These are phyloP conservation scores for Aschersonia sp. DNA, from an alignment of 2,329 filamentous ascomycete genomes.

Conservation along the genomic window DNA sequence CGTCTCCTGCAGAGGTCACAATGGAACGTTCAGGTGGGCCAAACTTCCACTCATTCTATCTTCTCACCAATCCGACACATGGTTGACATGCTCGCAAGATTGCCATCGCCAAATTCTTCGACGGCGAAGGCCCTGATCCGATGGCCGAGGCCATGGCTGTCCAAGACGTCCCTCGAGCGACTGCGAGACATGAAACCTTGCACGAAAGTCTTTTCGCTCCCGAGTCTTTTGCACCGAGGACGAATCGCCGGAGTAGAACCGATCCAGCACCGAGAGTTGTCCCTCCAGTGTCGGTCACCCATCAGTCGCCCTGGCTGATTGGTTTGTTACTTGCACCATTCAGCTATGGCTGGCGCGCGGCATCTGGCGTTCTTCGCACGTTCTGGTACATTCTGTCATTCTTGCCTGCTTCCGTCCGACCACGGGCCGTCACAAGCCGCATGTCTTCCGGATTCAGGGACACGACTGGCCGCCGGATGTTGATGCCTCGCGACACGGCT, in stretches of 20 bases:
- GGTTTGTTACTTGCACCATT: constrained; percentile 71
- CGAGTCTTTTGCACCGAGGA: constrained; percentile 8
- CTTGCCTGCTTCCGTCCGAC: constrained; percentile 51
- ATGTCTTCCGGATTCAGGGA: constrained; percentile 38
- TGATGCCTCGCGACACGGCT: constrained; percentile 78
- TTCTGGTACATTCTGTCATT: constrained; percentile 70
- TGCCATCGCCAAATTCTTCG: constrained; percentile 93
- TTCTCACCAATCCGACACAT: too few species aligned
- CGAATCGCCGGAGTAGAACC: constrained; percentile 19
- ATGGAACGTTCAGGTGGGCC: constrained; percentile 79
- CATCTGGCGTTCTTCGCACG: constrained; percentile 55
- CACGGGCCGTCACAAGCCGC: constrained; percentile 38
- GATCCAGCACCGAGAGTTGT: constrained; percentile 75
- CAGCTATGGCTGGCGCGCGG: constrained; percentile 57
- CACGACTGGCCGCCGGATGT: constrained; percentile 55
- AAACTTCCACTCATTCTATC: too few species aligned
- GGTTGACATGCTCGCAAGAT: constrained; percentile 40
- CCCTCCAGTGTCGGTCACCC: constrained; percentile 55
- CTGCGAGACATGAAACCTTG: constrained; percentile 59
- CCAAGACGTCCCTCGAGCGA: constrained; percentile 45
- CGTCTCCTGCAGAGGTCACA: constrained; percentile 71
- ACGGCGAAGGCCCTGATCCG: constrained; percentile 77
- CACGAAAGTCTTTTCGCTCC: constrained; percentile 39
- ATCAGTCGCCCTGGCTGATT: constrained; percentile 61
- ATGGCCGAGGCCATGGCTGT: constrained; percentile 61